Base-by-base conservation (phyloP, 179 eudicot genomes). In the Beta lomatogona region DNA sequence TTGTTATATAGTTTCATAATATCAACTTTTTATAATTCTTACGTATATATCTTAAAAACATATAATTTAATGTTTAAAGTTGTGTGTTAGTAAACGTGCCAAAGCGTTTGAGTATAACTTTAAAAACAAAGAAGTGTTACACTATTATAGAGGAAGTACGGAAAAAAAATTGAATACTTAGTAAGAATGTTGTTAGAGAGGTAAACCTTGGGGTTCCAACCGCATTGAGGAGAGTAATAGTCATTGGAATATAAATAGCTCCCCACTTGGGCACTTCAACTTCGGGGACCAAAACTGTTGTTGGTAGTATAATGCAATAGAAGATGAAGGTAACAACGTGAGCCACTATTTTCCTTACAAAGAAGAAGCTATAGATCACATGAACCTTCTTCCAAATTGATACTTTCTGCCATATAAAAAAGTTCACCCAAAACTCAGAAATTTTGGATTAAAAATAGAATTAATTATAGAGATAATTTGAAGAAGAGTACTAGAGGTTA, bases 361-460 rank as follows among this genome's bases (percentile, higher is more conserved):
- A 88, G 93, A 93, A 93, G 91, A 93, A 93, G 81, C 94, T 93
- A 89, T 93, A 93, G 58, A 93, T 88, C 83, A 93, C 92, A 76
- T 93, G 90, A 12, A 92, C 79, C 87, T 94, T 94, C 90, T 94
- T 94, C 93, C 93, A 92, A 25, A 81, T 4, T 0, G 85, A n/a
- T 73, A 94, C 97, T 90, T 90, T 92, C 94, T 93, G 97, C 89
- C 41, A 36, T 36, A 36, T 36, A 76, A 75, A 46, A 69, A 16
- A 13, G 4, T 48, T 46, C 31, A 22, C 3, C 15, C 72, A 74
- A 46, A 60, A 9, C 15, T 77, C 53, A 77, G 71, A 64, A 46
- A 21, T 6, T 1, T n/a, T n/a, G 65, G 65, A 58, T 16, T 28
- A 58, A 58, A 2, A 58, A 16, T 58, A 6, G 9, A 8, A 8